Base-by-base conservation (phyloP, 2,329 filamentous ascomycete genomes). In the Huntiella moniliformis region DNA sequence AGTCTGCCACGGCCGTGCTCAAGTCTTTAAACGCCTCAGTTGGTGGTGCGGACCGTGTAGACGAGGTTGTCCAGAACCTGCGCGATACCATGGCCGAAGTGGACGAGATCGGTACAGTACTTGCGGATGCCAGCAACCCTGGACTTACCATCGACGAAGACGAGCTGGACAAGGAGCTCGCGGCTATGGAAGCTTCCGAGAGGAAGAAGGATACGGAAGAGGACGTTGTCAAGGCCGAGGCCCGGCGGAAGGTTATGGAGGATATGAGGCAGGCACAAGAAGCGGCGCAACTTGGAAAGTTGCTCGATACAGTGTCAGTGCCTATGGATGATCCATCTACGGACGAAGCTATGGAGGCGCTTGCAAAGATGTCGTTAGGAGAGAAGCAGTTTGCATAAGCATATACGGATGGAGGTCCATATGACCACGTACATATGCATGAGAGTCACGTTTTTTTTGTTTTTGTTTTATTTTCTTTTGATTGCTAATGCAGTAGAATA, bases 121-220 rank as follows among this genome's bases (percentile, higher is more conserved):
- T 96, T 51, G 76, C 77, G 44, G 84, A 91, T 53, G 61, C 62
- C 5, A 45, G 28, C 5, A 54, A 57, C 4, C 67, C 63, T 10
- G 64, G 62, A 11, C 57, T 54, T 36, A 60, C 59, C 1, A 67
- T 93, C 31, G 84, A 94, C 58, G 87, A 94, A 56, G 70, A 57
- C 15, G 87, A 92, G 58, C 74, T 96, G 46, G 86, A 95, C 53
- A 82, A 88, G 50, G 88, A 95, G 63, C 69, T 96, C 40, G 80
- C 82, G 53, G 77, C 70, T 3, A 65, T 98, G 63, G 77, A 87
- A 61, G 65, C 58, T 32, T 67, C 74, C 52, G 71, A 75, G 53
- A 61, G 56, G 52, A 65, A 65, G 55, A 70, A 72, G 56, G 68
- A 74, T 48, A 36, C 42, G 36, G 64, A 67, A 49, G 63, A 64